Conservation (phyloP, 768 basidiomycete genomes). For the Floccularia luteovirens region DNA sequence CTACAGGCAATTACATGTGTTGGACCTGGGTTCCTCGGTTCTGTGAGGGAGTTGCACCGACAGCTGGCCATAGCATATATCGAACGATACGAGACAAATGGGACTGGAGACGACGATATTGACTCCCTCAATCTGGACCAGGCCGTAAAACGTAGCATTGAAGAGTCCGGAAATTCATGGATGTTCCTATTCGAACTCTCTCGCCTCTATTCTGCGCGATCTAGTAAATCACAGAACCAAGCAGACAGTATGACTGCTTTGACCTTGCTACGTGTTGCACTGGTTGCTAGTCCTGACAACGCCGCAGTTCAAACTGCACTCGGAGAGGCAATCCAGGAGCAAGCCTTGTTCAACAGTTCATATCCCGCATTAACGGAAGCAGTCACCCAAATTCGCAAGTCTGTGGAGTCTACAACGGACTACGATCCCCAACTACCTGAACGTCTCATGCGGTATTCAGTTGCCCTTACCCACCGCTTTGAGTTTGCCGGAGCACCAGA, state of each 20-base stretch:
- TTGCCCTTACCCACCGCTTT: conserved; percentile 3
- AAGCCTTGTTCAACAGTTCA: conserved; percentile 5
- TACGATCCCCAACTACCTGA: conserved; percentile 2
- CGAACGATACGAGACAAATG: too few species aligned
- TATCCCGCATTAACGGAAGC: conserved; percentile 4
- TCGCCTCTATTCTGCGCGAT: conserved; percentile 1
- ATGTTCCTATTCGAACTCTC: conserved; percentile 6
- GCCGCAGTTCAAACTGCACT: conserved; percentile 1
- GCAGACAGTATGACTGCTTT: conserved; percentile 2
- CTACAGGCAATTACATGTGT: background rate
- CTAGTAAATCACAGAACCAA: conserved; percentile 1
- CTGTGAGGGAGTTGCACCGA: background rate
- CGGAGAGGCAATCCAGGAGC: conserved; percentile 4
- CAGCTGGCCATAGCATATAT: background rate
- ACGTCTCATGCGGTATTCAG: background rate
- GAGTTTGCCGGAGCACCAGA: conserved; percentile 2
- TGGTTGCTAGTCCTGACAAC: conserved; percentile 2
- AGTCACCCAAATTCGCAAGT: conserved; percentile 2
- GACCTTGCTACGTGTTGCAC: conserved; percentile 3
- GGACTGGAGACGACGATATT: too few species aligned
- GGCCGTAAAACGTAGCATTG: too few species aligned
- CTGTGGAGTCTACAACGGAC: conserved; percentile 1
- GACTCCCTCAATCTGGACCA: too few species aligned
- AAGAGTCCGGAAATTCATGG: too few species aligned
- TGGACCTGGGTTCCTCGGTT: background rate